phyloP scores from a whole-genome alignment of 116 monocot genomes.

The Posidonia oceanica region DNA sequence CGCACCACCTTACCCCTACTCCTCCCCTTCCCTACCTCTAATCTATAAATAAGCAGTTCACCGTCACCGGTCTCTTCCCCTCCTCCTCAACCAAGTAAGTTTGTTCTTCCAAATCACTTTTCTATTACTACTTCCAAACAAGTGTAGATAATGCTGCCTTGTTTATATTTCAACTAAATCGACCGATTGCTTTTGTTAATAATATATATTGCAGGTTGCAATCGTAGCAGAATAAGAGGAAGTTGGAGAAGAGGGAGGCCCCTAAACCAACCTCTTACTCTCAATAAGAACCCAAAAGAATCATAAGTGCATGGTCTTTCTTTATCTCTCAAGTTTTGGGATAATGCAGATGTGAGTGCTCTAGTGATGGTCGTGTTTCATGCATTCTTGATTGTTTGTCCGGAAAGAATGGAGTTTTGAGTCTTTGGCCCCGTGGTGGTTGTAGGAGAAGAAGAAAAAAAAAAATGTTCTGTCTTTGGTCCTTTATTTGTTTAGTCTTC shows the following conservation, averaged over 20 bases:
- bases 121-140: no score
- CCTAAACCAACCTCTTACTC: neutral
- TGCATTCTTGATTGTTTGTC: no score
- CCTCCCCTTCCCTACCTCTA: slow-evolving; percentile 6
- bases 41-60: neutral
- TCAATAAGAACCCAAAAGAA: neutral
- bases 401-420: no score
- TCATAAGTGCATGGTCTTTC: no score
- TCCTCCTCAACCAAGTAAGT: slow-evolving; percentile 3
- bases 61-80: neutral
- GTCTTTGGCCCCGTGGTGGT: no score
- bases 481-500: no score
- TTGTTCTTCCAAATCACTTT: neutral
- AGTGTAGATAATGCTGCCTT: no score
- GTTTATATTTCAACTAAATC: neutral
- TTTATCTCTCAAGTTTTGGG: no score
- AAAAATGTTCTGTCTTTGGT: no score
- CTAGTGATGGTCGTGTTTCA: no score
- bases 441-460: no score
- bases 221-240: slow-evolving; percentile 5
- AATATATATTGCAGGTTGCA: neutral
- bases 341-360: no score
- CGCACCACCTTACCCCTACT: slow-evolving; percentile 3
- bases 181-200: neutral
- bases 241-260: slow-evolving; percentile 1